Conservation (phyloP, 345 rosid species). For the Gossypium australe region DNA sequence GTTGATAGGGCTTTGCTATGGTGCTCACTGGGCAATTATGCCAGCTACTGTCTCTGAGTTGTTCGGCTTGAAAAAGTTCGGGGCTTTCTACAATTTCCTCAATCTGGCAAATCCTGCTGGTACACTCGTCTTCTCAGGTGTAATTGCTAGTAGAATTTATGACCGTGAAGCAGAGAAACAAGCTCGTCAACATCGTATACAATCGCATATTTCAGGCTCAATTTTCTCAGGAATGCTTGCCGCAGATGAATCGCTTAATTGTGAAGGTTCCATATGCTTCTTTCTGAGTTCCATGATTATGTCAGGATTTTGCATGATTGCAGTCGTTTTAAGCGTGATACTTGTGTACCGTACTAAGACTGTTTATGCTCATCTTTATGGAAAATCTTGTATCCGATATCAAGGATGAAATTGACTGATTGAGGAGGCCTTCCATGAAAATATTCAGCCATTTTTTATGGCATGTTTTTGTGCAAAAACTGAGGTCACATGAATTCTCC, state of each 20-base stretch:
- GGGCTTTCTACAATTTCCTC: constrained; percentile 90
- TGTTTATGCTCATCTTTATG: constrained; percentile 72
- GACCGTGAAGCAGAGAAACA: constrained; percentile 89
- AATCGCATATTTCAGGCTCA: constrained; percentile 11
- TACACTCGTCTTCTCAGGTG: constrained; percentile 80
- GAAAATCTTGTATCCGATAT: constrained; percentile 42
- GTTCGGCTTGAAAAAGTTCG: constrained; percentile 89
- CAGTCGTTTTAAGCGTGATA: constrained; percentile 67
- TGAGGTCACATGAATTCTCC: too few species aligned
- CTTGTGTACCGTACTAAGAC: constrained; percentile 81
- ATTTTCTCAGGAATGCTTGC: constrained; percentile 26
- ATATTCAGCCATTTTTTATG: neutral
- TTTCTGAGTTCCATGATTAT: constrained; percentile 88
- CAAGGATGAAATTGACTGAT: neutral
- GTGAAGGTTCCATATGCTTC: constrained; percentile 79
- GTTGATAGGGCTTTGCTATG: constrained; percentile 85
- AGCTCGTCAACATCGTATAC: constrained; percentile 33
- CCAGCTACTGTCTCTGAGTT: constrained; percentile 97
- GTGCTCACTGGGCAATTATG: constrained; percentile 96
- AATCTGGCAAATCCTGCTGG: constrained; percentile 93
- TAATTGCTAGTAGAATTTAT: constrained; percentile 81
- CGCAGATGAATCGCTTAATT: constrained; percentile 51
- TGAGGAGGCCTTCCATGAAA: neutral
- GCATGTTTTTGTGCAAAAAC: neutral
- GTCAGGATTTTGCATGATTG: constrained; percentile 86